Evolutionary conservation across 257 asterid species (phyloP).

Genomic region (Gynochthodes officinalis): DNA sequence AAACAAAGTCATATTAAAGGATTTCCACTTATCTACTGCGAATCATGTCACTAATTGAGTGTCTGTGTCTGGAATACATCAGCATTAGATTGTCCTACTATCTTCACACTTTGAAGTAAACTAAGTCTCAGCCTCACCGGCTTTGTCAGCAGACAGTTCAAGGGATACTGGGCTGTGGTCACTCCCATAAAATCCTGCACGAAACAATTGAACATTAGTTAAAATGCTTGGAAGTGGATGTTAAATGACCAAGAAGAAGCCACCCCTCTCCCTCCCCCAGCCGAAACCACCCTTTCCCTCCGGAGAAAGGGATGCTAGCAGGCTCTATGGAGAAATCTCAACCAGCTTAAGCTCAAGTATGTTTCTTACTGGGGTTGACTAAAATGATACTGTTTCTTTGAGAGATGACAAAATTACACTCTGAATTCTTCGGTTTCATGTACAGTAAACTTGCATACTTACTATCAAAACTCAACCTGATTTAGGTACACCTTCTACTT

Average conservation of each 20-base stretch:
- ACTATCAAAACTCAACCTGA: background rate
- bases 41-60: background rate
- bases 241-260: background rate
- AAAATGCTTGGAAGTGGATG: background rate
- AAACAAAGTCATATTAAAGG: background rate
- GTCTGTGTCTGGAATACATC: background rate
- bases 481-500: background rate
- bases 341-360: background rate
- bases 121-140: constrained; percentile 27
- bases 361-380: background rate
- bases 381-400: background rate
- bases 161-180: constrained; percentile 93
- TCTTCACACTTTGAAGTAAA: background rate
- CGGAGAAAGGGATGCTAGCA: background rate
- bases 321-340: background rate
- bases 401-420: too few relatives aligned
- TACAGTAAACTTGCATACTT: background rate
- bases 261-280: background rate
- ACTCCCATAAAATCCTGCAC: constrained; percentile 92
- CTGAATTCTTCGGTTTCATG: background rate
- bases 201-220: background rate
- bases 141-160: constrained; percentile 52
- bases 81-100: background rate
- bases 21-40: background rate
- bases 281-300: background rate